Conservation (phyloP, 768 basidiomycete species). For the Hericium alpestre region DNA sequence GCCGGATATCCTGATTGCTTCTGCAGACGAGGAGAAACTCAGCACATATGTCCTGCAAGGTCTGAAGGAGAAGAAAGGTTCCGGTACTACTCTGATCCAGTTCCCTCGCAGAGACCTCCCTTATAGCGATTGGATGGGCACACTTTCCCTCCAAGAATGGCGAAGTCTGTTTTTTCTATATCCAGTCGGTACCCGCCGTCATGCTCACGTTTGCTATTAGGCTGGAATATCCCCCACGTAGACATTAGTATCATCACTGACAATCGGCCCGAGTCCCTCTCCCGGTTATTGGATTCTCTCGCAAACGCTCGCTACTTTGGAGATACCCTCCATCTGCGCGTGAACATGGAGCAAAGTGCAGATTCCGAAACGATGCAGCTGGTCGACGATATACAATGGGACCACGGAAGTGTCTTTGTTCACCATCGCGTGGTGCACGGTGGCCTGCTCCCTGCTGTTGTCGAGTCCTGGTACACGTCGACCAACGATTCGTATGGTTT, state of each 20-base stretch:
- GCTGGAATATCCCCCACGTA: constrained; percentile 62
- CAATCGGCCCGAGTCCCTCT: constrained; percentile 60
- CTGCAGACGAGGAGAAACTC: constrained; percentile 2
- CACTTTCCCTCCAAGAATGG: constrained; percentile 48
- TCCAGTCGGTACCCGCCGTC: background rate
- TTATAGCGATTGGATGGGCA: constrained; percentile 51
- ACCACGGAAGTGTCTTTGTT: constrained; percentile 44
- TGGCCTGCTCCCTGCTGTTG: constrained; percentile 71
- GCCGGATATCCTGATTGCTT: constrained; percentile 10
- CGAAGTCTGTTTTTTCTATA: constrained; percentile 30
- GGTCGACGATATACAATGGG: constrained; percentile 46
- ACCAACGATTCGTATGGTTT: constrained; percentile 67
- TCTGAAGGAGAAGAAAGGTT: background rate
- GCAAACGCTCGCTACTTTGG: constrained; percentile 52
- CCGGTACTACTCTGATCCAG: constrained; percentile 26
- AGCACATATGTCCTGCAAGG: background rate
- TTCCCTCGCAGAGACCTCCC: constrained; percentile 40
- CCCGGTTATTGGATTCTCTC: constrained; percentile 56
- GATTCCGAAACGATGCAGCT: constrained; percentile 49
- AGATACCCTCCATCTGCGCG: constrained; percentile 48
- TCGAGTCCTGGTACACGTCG: constrained; percentile 83
- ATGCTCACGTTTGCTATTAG: constrained; percentile 27
- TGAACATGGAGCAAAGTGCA: constrained; percentile 71
- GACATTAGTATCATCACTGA: constrained; percentile 73
- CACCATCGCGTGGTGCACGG: constrained; percentile 72